These are phyloP conservation scores for Coleophoma cylindrospora DNA, from an alignment of 2,329 filamentous ascomycete species.

Conservation along the genomic window DNA sequence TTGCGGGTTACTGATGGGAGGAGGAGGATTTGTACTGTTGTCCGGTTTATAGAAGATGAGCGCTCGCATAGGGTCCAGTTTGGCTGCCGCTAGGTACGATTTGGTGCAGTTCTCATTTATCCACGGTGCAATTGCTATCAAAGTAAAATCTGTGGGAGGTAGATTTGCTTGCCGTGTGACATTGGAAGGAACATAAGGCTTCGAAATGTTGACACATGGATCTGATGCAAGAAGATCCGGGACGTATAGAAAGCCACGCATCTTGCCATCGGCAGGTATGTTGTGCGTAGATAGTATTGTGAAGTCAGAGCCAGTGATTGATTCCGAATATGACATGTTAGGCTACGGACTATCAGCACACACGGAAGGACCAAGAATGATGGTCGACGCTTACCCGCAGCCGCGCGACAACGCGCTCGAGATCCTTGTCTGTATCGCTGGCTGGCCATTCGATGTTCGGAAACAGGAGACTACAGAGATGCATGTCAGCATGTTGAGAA, in stretches of 20 bases:
- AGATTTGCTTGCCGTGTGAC: constrained; percentile 70
- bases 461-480: constrained; percentile 20
- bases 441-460: constrained; percentile 23
- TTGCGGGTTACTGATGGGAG: constrained; percentile 53
- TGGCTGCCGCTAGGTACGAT: constrained; percentile 63
- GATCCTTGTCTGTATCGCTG: constrained; percentile 9
- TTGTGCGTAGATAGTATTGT: constrained; percentile 72
- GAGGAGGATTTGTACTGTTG: constrained; percentile 55
- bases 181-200: constrained; percentile 66
- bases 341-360: constrained; percentile 14
- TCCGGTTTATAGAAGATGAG: constrained; percentile 60
- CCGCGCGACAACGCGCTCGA: constrained; percentile 14
- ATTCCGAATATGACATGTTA: constrained; percentile 22
- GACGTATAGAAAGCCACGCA: constrained; percentile 80
- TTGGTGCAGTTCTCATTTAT: constrained; percentile 67
- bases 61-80: constrained; percentile 52
- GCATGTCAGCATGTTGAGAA: too few species aligned
- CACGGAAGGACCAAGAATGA: neutral
- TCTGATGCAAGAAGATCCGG: constrained; percentile 59
- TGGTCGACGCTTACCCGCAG: constrained; percentile 15
- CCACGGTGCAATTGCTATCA: constrained; percentile 86
- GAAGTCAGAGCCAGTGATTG: constrained; percentile 50
- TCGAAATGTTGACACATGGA: constrained; percentile 58
- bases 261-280: constrained; percentile 51
- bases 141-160: constrained; percentile 61